Evolutionary conservation across 2,329 filamentous ascomycete genomes (phyloP), one percentile per base, ranked within the genome.

Genomic region (Fusarium sp.): DNA sequence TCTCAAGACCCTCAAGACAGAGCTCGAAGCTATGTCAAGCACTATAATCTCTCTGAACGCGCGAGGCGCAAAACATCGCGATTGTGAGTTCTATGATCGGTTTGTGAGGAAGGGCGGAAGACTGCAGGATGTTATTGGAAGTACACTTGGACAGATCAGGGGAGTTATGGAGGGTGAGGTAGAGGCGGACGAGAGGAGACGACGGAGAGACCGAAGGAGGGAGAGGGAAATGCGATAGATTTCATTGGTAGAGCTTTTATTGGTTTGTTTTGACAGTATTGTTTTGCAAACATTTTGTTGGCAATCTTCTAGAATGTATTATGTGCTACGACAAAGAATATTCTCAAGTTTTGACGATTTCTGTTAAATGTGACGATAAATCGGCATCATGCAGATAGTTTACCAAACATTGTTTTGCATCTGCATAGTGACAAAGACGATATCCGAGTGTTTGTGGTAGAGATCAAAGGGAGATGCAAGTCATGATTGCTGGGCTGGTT

Each of bases 1-100:
- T 45, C 66, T 73, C 25, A 70, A 61, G 50, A 64, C 54, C 5
- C 68, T 73, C 37, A 64, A 56, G 52, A 63, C 67, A n/a, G 71
- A 73, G 27, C 58, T 73, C 18, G 71, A 73, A 33, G 63, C 60
- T 45, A 73, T 73, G 71, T 73, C 71, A 5, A 71, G 70, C 57
- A 73, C 71, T 17, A 72, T 73, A 55, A 74, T 74, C 43, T 59
- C 58, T 10, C 40, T 73, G 8, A 74, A 72, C 29, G 58, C 70
- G 9, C 42, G 71, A 3, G 71, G 68, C 13, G 55, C 71, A 7
- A 53, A 60, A 15, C 71, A 73, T 23, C 46, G 63, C 9, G 71
- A 73, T 43, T 74, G 71, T 7, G 67, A 73, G 52, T 73, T 73
- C 33, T 73, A 73, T 29, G 70, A 74, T 33, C 59, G 66, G 31